Evolutionary conservation across 1,284 basidiomycete genomes (phyloP).

Genomic region (Trametes versicolor): DNA sequence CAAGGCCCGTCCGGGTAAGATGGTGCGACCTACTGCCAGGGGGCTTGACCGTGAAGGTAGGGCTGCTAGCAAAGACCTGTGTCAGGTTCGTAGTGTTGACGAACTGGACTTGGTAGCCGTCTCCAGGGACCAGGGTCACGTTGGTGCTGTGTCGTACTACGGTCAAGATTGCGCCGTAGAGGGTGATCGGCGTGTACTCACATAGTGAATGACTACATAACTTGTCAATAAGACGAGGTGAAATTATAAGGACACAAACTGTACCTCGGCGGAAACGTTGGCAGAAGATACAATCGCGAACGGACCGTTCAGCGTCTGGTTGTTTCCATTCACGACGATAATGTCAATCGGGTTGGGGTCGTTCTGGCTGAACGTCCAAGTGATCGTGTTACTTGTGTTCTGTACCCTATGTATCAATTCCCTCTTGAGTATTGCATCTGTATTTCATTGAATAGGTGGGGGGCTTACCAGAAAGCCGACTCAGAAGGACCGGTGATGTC

Average conservation of each 20-base stretch:
- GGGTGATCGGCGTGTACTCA: slow-evolving; percentile 18
- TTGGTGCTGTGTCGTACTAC: slow-evolving; percentile 39
- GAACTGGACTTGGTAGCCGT: slow-evolving; percentile 54
- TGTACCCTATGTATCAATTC: slow-evolving; percentile 46
- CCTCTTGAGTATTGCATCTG: no score
- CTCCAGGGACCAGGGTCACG: slow-evolving; percentile 48
- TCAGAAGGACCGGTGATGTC: slow-evolving; percentile 46
- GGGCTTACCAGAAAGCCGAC: slow-evolving; percentile 46
- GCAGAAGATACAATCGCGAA: slow-evolving; percentile 49
- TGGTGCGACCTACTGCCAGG: slow-evolving; percentile 46
- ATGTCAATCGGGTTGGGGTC: slow-evolving; percentile 50
- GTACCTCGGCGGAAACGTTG: slow-evolving; percentile 45
- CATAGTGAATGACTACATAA: slow-evolving; percentile 36
- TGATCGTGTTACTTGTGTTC: slow-evolving; percentile 48
- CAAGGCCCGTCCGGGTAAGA: no score
- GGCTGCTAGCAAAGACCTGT: slow-evolving; percentile 53
- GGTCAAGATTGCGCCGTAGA: background rate
- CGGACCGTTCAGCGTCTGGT: slow-evolving; percentile 48
- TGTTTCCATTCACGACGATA: slow-evolving; percentile 46
- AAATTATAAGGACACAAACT: background rate
- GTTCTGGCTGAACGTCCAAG: slow-evolving; percentile 45
- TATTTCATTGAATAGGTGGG: no score
- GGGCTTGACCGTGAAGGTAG: slow-evolving; percentile 51
- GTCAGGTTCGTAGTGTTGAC: slow-evolving; percentile 53
- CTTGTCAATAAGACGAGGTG: background rate